Base-by-base conservation (phyloP, 148 eudicot species). In the Rhododendron griersonianum region DNA sequence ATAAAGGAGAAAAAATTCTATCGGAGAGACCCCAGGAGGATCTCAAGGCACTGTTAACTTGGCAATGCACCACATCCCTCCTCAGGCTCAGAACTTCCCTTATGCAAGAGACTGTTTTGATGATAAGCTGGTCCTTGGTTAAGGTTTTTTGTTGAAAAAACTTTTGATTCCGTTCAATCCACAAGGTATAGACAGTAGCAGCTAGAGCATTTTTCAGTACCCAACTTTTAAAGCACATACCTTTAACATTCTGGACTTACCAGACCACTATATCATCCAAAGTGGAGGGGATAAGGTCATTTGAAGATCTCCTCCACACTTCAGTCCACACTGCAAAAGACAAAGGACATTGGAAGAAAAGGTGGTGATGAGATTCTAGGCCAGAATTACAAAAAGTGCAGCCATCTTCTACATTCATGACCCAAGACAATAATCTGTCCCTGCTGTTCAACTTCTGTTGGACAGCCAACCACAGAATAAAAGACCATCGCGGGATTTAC, bases 381-480 rank as follows among this genome's bases (percentile, higher is more conserved):
- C 7, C 63, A 57, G 1, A 15, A 15, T 18, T 53, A 53, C 19
- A 53, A 13, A 53, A 15, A 2, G 19, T 50, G 14, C 53, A 50
- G 8, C 14, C 13, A 10, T 50, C 53, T 10, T 50, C 53, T 7
- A 50, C 13, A 50, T 2, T 10, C 14, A 50, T 50, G 53, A 3
- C 53, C 93, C 87, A 96, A 84, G 86, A 90, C 53, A 50, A 11
- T 2, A 50, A 11, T 11, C 53, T 50, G 14, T 50, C 53, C 15
- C 15, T 11, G 0, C 3, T 50, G 53, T 11, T 50, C 14, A 50
- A 50, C 14, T 50, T 50, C 3, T 50, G 53, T 50, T 50, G 53
- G 13, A 11, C 53, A 50, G 14, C 53, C 53, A 11, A 11, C 53
- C 53, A 50, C 15, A 50, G 8, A 11, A 50, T 50, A 50, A 50